Conservation (phyloP, 768 basidiomycete genomes). For the Leucosporidium scottii region DNA sequence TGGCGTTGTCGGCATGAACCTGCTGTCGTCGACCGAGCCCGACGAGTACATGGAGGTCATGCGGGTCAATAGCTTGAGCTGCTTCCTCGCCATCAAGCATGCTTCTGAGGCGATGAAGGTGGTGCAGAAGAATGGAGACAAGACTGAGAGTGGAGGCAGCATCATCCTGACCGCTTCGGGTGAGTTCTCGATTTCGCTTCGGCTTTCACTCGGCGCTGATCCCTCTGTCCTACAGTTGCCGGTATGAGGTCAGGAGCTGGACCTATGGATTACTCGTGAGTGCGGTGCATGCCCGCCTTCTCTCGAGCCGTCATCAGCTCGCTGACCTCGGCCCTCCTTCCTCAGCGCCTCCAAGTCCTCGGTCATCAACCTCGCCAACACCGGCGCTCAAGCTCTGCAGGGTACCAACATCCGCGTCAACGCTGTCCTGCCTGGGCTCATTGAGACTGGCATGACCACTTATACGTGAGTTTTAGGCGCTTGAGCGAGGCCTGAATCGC, state of each 20-base stretch:
- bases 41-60: conserved; percentile 68
- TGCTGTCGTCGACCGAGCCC: conserved; percentile 48
- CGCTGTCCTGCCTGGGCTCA: conserved; percentile 80
- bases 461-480: neutral
- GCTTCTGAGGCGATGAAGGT: conserved; percentile 74
- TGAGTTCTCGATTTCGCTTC: conserved; percentile 41
- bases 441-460: conserved; percentile 87
- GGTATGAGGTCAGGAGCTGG: conserved; percentile 78
- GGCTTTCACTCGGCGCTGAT: neutral
- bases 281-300: conserved; percentile 38
- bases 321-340: conserved; percentile 3
- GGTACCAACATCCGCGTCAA: conserved; percentile 72
- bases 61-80: conserved; percentile 70
- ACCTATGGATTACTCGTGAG: conserved; percentile 59
- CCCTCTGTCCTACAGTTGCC: conserved; percentile 51
- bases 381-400: conserved; percentile 68
- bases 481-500: neutral
- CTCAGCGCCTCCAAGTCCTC: conserved; percentile 58
- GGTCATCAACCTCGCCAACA: conserved; percentile 86
- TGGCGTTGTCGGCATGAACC: conserved; percentile 16
- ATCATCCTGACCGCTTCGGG: conserved; percentile 79
- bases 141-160: conserved; percentile 64
- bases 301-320: conserved; percentile 47
- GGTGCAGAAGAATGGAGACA: conserved; percentile 60
- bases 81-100: conserved; percentile 81